Percentiles rank a stretch among this genome's conserved stretches.
These are phyloP conservation scores for Phytophthora quininea DNA, from an alignment of 352 stramenopile species.

Conservation along the genomic window DNA sequence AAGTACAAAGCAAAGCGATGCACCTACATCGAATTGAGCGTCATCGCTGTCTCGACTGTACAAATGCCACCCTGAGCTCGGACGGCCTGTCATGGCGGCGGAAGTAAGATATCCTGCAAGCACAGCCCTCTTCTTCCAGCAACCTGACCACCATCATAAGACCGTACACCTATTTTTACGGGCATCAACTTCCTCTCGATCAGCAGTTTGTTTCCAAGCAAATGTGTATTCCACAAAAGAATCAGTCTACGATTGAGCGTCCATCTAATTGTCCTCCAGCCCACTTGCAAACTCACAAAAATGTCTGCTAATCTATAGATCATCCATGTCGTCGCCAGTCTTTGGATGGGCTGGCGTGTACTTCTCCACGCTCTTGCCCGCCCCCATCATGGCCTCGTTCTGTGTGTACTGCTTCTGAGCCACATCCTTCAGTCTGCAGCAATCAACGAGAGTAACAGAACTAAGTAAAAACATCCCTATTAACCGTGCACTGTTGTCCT, in stretches of 20 bases:
- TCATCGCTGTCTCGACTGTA: constrained; percentile 22
- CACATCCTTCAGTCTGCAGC: constrained; percentile 85
- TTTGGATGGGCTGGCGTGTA: constrained; percentile 66
- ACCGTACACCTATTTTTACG: constrained; percentile 4
- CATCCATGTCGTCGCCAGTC: constrained; percentile 57
- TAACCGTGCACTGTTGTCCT: not conserved
- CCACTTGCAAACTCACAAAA: no score
- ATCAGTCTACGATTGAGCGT: not conserved
- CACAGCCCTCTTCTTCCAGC: no score
- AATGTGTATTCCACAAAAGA: not conserved
- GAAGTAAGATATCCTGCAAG: not conserved
- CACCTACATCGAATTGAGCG: constrained; percentile 15
- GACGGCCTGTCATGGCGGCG: constrained; percentile 7
- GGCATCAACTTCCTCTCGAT: not conserved
- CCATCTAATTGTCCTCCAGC: not conserved
- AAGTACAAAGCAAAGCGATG: not conserved
- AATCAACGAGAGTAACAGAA: not conserved
- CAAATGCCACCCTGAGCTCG: constrained; percentile 15
- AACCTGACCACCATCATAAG: not conserved
- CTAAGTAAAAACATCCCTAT: not conserved
- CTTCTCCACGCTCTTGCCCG: constrained; percentile 74
- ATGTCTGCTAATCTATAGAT: constrained; percentile 47
- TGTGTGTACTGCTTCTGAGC: constrained; percentile 90
- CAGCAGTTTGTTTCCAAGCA: not conserved
- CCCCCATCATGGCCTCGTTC: constrained; percentile 77